phyloP scores from a whole-genome alignment of 2,329 filamentous ascomycete genomes.

The Pyricularia grisea region DNA sequence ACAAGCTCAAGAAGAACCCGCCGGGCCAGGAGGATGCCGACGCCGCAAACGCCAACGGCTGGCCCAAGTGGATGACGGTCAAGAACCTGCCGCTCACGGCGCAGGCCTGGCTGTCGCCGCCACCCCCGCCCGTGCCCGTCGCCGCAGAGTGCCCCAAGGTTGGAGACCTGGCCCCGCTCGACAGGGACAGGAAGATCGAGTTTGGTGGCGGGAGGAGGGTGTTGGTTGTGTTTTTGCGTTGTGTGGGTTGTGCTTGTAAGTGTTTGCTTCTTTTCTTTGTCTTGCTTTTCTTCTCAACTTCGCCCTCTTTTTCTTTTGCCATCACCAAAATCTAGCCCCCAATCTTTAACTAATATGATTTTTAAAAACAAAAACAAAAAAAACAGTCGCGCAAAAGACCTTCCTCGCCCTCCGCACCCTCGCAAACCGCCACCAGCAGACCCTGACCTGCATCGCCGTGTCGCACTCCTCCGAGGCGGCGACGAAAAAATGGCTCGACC shows the following conservation, averaged over 20 bases:
- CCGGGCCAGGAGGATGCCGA: constrained; percentile 20
- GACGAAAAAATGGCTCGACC: constrained; percentile 46
- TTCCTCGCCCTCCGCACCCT: constrained; percentile 47
- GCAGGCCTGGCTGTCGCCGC: constrained; percentile 42
- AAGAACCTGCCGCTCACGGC: constrained; percentile 41
- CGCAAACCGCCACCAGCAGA: constrained; percentile 37
- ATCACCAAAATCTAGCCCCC: not conserved
- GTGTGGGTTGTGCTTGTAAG: constrained; percentile 47
- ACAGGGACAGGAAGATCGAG: constrained; percentile 32
- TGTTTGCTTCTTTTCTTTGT: constrained; percentile 6
- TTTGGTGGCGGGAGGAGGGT: constrained; percentile 33
- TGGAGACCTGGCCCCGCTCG: constrained; percentile 37
- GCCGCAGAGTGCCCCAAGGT: constrained; percentile 32
- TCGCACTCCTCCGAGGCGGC: constrained; percentile 48
- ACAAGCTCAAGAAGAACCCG: constrained; percentile 20
- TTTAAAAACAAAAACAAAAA: not conserved
- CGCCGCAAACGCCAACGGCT: constrained; percentile 14
- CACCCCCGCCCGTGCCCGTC: constrained; percentile 39
- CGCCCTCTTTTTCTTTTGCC: not conserved
- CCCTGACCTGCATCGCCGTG: constrained; percentile 45
- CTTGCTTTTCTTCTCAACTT: not conserved
- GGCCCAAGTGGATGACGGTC: constrained; percentile 39
- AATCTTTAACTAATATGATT: not conserved
- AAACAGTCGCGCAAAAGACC: constrained; percentile 43
- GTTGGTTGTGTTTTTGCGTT: constrained; percentile 42